Conservation (phyloP, 257 asterid species). For the Plectranthus barbatus region DNA sequence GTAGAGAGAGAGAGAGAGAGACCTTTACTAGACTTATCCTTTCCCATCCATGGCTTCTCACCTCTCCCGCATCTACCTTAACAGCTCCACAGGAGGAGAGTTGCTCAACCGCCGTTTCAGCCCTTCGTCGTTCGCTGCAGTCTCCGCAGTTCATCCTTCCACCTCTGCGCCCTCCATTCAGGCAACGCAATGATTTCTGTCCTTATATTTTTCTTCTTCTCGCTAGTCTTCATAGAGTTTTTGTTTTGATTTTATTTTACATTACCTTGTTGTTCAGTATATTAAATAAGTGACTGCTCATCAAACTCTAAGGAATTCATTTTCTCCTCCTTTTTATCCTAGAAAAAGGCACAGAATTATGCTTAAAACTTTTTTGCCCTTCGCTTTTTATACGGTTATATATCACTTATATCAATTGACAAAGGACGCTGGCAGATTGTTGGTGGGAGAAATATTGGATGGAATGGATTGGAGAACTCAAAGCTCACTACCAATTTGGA, state of each 20-base stretch:
- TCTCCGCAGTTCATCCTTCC: conserved; percentile 34
- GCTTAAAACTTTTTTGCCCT: too few species aligned
- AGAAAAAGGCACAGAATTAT: background rate
- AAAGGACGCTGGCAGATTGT: conserved; percentile 49
- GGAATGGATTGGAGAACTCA: conserved; percentile 33
- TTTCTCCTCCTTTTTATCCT: background rate
- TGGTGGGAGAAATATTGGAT: conserved; percentile 47
- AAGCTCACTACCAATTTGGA: conserved; percentile 27
- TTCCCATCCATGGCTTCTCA: conserved; percentile 37
- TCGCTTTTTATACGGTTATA: background rate
- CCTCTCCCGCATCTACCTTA: conserved; percentile 42
- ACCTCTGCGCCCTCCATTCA: conserved; percentile 53
- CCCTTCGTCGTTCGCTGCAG: conserved; percentile 26
- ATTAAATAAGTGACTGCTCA: background rate
- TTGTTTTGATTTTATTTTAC: background rate
- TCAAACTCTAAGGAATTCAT: background rate
- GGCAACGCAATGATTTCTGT: too few species aligned
- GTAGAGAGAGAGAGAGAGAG: background rate
- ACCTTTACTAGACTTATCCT: background rate
- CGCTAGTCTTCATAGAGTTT: background rate
- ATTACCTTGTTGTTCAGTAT: background rate
- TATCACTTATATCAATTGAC: background rate
- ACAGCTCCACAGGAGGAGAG: conserved; percentile 29
- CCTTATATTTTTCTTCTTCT: background rate
- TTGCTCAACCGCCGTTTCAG: conserved; percentile 20